Evolutionary conservation across 2,329 filamentous ascomycete genomes (phyloP).

Genomic region (Calonectria hawksworthii): DNA sequence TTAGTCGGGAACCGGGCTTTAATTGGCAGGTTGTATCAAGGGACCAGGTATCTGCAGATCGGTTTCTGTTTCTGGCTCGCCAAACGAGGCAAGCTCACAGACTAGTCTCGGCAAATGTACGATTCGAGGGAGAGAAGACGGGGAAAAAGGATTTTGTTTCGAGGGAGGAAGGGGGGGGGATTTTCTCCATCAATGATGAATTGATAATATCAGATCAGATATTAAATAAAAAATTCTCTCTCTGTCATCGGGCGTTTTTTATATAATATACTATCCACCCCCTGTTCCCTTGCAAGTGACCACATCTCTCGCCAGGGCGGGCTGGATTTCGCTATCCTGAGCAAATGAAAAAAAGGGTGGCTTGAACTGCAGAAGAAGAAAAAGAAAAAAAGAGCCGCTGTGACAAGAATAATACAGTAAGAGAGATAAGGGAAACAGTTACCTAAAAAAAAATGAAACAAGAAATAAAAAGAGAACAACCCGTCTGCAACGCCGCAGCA

Average conservation of each 20-base stretch:
- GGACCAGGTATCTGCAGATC: conserved; percentile 1
- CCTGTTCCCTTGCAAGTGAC: not conserved
- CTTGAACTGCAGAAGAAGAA: not conserved
- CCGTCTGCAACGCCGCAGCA: conserved; percentile 22
- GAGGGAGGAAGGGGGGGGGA: not conserved
- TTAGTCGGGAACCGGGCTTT: not conserved
- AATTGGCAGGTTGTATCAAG: conserved; percentile 15
- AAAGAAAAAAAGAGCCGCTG: not conserved
- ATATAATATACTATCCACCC: not conserved
- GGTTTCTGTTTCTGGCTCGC: conserved; percentile 1
- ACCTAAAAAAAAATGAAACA: conserved; percentile 8
- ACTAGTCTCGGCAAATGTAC: not conserved
- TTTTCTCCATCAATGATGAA: conserved; percentile 2
- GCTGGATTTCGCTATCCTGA: not conserved
- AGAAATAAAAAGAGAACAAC: not conserved
- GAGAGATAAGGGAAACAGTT: not conserved
- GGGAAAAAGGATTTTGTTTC: not conserved
- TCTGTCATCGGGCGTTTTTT: not conserved
- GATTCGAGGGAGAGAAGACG: not conserved
- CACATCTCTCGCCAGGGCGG: not conserved
- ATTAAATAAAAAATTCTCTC: not conserved
- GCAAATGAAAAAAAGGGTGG: not conserved
- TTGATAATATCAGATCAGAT: not conserved
- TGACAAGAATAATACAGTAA: not conserved
- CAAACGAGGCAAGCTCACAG: not conserved